Base-by-base conservation (phyloP, 805 yeast genomes). In the Wickerhamiella brachini region DNA sequence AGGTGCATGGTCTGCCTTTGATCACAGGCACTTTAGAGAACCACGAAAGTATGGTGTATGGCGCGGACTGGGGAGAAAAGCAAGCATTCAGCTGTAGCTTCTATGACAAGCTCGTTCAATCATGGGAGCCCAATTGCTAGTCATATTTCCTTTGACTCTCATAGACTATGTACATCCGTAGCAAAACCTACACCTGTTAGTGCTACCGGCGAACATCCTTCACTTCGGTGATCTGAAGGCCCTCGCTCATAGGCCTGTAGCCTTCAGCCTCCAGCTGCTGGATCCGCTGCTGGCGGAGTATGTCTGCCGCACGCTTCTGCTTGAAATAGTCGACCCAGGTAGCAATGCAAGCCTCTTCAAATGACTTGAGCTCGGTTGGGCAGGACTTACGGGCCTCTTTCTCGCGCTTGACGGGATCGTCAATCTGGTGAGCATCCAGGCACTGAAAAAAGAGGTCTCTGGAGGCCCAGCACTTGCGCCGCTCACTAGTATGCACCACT, bases 1-100 rank as follows among this genome's bases (percentile, higher is more conserved):
- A 49, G 26, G 56, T 49, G 17, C 26, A 18, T 2, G 43, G 34
- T 6, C 49, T 50, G 18, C 55, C 55, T 5, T 12, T 3, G 5
- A 51, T 56, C n/a, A 20, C 24, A 2, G 59, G 54, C 39, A 48
- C 53, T 3, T 55, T 56, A 10, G 49, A 53, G 12, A 57, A 59
- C 29, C 97, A 90, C 62, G 81, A 80, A 48, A 86, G 96, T 53
- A 90, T 93, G 87, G 89, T 90, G 51, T 90, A 90, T 61, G 98
- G 97, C 0, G 96, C 95, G 4, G 95, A 85, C 62, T 89, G 97
- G 95, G 66, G 72, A 13, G 71, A 71, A 4, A 64, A 57, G 9
- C 17, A 64, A 4, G 76, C 83, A 7, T 83, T 78, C 2, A 88
- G 96, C 1, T 90, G 97, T 64, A 87, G 96, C 51, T 90, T 90